These are phyloP conservation scores for Hyphopichia buzzinii DNA, from an alignment of 1,139 yeast species.

Conservation along the genomic window DNA sequence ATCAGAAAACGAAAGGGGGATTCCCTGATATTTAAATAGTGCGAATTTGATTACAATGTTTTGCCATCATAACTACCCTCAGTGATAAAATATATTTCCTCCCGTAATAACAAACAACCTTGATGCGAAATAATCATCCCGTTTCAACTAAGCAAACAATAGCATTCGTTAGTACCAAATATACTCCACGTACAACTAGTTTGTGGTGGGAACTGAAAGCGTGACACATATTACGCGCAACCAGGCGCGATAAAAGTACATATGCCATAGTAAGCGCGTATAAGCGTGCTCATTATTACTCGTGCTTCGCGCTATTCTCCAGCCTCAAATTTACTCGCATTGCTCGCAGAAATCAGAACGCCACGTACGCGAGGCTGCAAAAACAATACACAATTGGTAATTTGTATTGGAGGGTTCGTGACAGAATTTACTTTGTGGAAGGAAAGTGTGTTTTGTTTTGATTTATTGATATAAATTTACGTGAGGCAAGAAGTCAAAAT, in stretches of 20 bases:
- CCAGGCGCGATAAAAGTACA: neutral
- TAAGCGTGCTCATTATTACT: neutral
- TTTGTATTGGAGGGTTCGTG: neutral
- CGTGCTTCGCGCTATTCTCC: no score
- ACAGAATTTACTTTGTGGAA: neutral
- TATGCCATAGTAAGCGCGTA: neutral
- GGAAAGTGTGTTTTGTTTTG: neutral
- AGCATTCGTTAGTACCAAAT: no score
- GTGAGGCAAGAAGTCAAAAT: no score
- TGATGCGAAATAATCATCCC: no score
- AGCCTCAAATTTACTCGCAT: neutral
- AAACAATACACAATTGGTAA: neutral
- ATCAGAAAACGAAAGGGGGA: conserved; percentile 2
- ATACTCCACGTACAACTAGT: no score
- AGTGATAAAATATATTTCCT: no score
- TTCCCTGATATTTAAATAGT: neutral
- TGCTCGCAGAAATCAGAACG: neutral
- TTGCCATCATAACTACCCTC: neutral
- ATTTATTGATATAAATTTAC: neutral
- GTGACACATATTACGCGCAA: conserved; percentile 4
- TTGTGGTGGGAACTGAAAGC: no score
- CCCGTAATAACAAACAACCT: no score
- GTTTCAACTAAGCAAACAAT: no score
- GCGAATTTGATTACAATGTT: neutral
- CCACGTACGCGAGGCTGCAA: neutral